A percentile compares a stretch with the other conserved stretches of the same genome.
Conservation (phyloP, 495 filamentous ascomycete species). For the Chaetomium fimeti region DNA sequence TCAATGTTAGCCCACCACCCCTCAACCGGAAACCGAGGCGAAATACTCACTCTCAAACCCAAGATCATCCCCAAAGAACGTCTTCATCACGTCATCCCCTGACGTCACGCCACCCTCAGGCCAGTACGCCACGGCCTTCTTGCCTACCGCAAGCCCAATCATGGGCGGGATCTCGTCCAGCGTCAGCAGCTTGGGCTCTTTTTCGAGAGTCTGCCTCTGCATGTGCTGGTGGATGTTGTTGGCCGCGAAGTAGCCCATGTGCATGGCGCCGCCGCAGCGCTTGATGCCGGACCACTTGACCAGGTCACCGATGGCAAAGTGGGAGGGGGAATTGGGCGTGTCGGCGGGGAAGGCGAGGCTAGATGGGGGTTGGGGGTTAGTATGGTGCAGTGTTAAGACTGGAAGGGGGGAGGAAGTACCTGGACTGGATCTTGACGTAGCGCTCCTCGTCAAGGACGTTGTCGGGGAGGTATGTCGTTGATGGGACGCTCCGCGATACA, state of each 20-base stretch:
- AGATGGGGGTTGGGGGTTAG: neutral
- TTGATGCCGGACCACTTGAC: slow-evolving; percentile 67
- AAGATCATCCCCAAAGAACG: slow-evolving; percentile 65
- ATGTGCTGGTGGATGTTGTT: slow-evolving; percentile 62
- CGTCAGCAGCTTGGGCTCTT: slow-evolving; percentile 44
- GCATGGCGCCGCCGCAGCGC: slow-evolving; percentile 66
- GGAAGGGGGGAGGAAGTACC: slow-evolving; percentile 18
- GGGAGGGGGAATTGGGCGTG: slow-evolving; percentile 52
- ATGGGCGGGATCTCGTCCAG: slow-evolving; percentile 57
- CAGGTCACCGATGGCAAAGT: slow-evolving; percentile 60
- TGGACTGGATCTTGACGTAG: slow-evolving; percentile 55
- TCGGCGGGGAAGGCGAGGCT: slow-evolving; percentile 48
- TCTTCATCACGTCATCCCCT: slow-evolving; percentile 58
- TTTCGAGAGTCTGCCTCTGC: slow-evolving; percentile 22
- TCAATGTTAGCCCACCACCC: slow-evolving; percentile 19
- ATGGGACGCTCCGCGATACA: slow-evolving; percentile 54
- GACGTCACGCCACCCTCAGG: slow-evolving; percentile 48
- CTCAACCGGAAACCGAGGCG: neutral
- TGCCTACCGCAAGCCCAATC: slow-evolving; percentile 66
- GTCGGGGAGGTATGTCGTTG: slow-evolving; percentile 54
- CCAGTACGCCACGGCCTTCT: slow-evolving; percentile 61
- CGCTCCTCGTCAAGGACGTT: slow-evolving; percentile 52
- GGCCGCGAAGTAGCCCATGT: slow-evolving; percentile 61
- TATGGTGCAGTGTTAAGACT: neutral
- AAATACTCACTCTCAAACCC: slow-evolving; percentile 54